Conservation (phyloP, 2,329 filamentous ascomycete genomes). For the Penicillium polonicum region DNA sequence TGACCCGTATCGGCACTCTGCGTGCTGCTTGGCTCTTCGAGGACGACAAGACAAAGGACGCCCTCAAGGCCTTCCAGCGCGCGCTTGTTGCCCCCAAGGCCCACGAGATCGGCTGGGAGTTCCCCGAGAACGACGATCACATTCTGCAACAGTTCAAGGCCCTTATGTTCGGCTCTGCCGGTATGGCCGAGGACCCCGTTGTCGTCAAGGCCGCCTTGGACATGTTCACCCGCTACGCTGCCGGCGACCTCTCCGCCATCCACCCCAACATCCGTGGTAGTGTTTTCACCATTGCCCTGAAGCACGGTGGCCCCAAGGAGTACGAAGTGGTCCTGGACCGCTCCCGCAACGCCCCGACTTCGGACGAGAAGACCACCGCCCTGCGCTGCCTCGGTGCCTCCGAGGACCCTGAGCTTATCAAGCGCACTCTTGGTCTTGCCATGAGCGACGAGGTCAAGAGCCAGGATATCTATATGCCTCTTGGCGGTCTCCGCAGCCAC, state of each 20-base stretch:
- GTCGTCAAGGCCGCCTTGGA: constrained; percentile 79
- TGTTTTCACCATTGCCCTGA: constrained; percentile 80
- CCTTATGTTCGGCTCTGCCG: constrained; percentile 81
- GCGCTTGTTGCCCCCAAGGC: constrained; percentile 75
- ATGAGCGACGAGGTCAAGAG: constrained; percentile 82
- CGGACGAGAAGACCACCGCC: constrained; percentile 88
- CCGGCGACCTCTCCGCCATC: constrained; percentile 75
- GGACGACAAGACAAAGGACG: constrained; percentile 66
- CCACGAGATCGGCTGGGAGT: constrained; percentile 84
- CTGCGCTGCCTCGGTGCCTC: constrained; percentile 79
- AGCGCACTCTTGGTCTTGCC: constrained; percentile 73
- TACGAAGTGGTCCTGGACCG: constrained; percentile 76
- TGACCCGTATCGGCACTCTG: constrained; percentile 73
- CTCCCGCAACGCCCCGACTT: constrained; percentile 71
- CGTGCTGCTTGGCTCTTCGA: constrained; percentile 88
- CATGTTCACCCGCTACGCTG: constrained; percentile 83
- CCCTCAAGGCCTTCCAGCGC: constrained; percentile 78
- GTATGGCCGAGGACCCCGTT: constrained; percentile 73
- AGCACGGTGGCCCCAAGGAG: constrained; percentile 81
- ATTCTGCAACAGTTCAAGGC: constrained; percentile 93
- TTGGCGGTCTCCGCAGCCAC: constrained; percentile 74
- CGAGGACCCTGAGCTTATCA: constrained; percentile 73
- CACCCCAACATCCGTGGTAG: constrained; percentile 88
- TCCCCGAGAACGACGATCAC: constrained; percentile 80
- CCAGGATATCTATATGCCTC: constrained; percentile 90